These are phyloP conservation scores for Fusarium transvaalense DNA, from an alignment of 2,329 filamentous ascomycete species.

Conservation along the genomic window DNA sequence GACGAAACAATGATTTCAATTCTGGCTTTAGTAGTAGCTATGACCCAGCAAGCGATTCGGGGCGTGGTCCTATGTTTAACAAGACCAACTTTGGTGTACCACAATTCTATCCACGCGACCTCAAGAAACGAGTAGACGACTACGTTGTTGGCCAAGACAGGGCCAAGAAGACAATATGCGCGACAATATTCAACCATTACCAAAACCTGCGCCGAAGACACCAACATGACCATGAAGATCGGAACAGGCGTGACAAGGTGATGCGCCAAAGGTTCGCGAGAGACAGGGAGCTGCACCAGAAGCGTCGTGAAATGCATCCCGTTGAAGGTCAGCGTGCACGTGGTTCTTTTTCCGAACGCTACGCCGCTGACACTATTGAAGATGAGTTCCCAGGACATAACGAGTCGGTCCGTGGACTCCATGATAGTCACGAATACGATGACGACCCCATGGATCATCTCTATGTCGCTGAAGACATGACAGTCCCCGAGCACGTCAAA, in stretches of 20 bases:
- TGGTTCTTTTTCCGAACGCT: constrained; percentile 47
- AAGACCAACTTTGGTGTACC: constrained; percentile 70
- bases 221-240: constrained; percentile 78
- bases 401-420: constrained; percentile 60
- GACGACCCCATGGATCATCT: constrained; percentile 57
- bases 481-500: constrained; percentile 67
- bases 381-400: constrained; percentile 68
- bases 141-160: constrained; percentile 97
- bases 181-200: constrained; percentile 97
- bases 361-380: constrained; percentile 56
- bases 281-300: constrained; percentile 71
- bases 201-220: constrained; percentile 84
- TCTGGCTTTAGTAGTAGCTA: constrained; percentile 71
- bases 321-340: constrained; percentile 75
- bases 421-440: constrained; percentile 52
- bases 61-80: constrained; percentile 71
- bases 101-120: constrained; percentile 72
- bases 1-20: constrained; percentile 64
- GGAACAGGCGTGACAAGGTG: constrained; percentile 70
- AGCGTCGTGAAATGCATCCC: constrained; percentile 73
- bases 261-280: constrained; percentile 77
- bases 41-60: constrained; percentile 65
- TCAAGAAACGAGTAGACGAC: constrained; percentile 93
- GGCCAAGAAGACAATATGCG: constrained; percentile 92
- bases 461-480: constrained; percentile 63